Evolutionary conservation across 441 rosid species (phyloP).

Genomic region (Isatis lusitanica): DNA sequence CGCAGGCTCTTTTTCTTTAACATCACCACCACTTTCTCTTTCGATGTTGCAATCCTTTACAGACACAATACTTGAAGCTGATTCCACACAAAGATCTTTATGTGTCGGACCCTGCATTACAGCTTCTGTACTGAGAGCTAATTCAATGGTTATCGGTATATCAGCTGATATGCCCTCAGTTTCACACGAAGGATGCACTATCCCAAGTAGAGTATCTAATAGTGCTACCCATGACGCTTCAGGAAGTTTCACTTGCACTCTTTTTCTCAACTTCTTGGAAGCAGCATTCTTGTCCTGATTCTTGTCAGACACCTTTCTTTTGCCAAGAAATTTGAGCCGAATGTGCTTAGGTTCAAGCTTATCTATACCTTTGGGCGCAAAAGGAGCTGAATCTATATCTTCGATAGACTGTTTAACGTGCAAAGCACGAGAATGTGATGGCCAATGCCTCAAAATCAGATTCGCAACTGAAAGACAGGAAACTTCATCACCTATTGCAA

Average conservation of each 20-base stretch:
- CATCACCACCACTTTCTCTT: conserved; percentile 38
- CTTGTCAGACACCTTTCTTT: conserved; percentile 73
- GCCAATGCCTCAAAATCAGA: conserved; percentile 97
- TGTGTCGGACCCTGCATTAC: conserved; percentile 45
- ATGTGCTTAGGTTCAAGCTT: conserved; percentile 85
- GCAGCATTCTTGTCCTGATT: conserved; percentile 50
- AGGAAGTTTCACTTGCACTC: conserved; percentile 52
- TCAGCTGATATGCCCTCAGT: conserved; percentile 66
- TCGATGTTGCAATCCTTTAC: conserved; percentile 50
- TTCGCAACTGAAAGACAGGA: conserved; percentile 95
- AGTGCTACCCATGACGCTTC: conserved; percentile 85
- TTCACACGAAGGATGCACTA: conserved; percentile 59
- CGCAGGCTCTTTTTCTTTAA: conserved; percentile 55
- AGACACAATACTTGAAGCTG: conserved; percentile 45
- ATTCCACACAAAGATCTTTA: conserved; percentile 41
- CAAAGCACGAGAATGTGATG: conserved; percentile 96
- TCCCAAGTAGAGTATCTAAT: conserved; percentile 64
- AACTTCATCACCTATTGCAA: conserved; percentile 98
- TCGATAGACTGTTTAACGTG: conserved; percentile 78
- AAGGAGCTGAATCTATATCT: conserved; percentile 76
- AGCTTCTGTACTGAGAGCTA: conserved; percentile 51
- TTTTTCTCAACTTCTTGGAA: conserved; percentile 58
- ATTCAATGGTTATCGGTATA: conserved; percentile 55
- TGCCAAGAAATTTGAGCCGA: conserved; percentile 85
- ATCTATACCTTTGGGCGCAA: conserved; percentile 96